Base-by-base conservation (phyloP, 2,329 filamentous ascomycete species). In the Aureobasidium sp. region DNA sequence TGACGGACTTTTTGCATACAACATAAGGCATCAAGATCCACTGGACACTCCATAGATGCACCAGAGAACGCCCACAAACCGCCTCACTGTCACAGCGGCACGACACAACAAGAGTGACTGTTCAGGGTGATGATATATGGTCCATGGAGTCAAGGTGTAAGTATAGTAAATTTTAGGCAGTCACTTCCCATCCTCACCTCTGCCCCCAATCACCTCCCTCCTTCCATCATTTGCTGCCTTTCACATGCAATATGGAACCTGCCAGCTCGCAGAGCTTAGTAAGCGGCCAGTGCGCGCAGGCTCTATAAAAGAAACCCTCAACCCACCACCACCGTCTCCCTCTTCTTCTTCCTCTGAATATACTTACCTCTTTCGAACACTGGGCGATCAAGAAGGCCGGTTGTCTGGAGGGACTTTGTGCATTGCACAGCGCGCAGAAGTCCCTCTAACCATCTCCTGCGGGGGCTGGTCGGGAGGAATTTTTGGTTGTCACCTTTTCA, bases 401-500 rank as follows among this genome's bases (percentile, higher is more conserved):
- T 2, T 5, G 5, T 48, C 51, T 41, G 22, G 36, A 41, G 22
- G 27, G 25, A 44, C 42, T 36, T 31, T 27, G 44, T 63, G 55
- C 62, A 63, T 63, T 63, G 62, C 62, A 63, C 62, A 63, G 62
- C 62, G 62, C 55, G 62, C 44, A 29, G 37, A 39, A 31, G 62
- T 42, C 31, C 36, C 15, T 34, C 31, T 34, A 47, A 48, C 15
- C 39, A 52, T 63, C 31, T 63, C 55, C 55, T 63, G 29, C 55
- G 55, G 62, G 62, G 60, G 20, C 60, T 56, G 31, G 6, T 41
- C 41, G 7, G 2, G 29, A 8, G 60, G 12, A 62, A 62, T 62
- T 62, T 62, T 62, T 62, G 15, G 17, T 62, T 11, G 56, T 34
- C 20, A 15, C 6, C 59, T 62, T 62, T 62, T 62, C 60, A 56